A percentile compares a stretch with the other conserved stretches of the same genome.
Conservation (phyloP, 1,139 yeast species). For the Zhuliangozyma blackwelliae region DNA sequence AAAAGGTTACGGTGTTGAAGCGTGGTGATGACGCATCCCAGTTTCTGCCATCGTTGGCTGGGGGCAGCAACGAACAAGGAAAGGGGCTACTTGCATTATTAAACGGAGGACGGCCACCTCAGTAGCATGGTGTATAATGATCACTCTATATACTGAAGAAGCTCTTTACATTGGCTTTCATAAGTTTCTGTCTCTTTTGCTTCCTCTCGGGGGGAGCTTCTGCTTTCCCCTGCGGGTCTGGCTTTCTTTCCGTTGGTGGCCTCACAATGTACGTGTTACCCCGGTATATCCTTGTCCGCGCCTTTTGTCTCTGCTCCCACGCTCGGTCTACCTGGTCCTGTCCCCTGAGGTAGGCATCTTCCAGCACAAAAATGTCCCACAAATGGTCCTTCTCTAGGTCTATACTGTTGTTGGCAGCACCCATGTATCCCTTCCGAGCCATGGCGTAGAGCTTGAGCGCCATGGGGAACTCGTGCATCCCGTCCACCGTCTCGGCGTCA, state of each 20-base stretch:
- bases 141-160: conserved; percentile 13
- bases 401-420: not conserved
- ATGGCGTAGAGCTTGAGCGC: conserved; percentile 21
- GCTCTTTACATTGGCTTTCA: conserved; percentile 12
- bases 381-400: not conserved
- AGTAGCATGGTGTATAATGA: not conserved
- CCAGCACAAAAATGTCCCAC: conserved; percentile 1
- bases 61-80: conserved; percentile 10
- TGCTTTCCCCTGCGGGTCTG: too few relatives aligned
- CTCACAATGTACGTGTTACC: not conserved
- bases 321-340: too few relatives aligned
- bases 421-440: not conserved
- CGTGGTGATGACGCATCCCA: conserved; percentile 25
- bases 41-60: not conserved
- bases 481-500: conserved; percentile 5
- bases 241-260: not conserved
- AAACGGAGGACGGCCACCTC: conserved; percentile 12
- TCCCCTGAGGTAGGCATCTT: not conserved
- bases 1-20: conserved; percentile 21
- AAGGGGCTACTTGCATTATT: conserved; percentile 16
- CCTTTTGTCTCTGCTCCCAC: too few relatives aligned
- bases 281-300: too few relatives aligned
- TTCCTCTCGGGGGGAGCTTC: too few relatives aligned
- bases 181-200: conserved; percentile 5
- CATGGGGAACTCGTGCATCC: conserved; percentile 21